phyloP scores from a whole-genome alignment of 305 asterid species.

The Ruellia speciosa region DNA sequence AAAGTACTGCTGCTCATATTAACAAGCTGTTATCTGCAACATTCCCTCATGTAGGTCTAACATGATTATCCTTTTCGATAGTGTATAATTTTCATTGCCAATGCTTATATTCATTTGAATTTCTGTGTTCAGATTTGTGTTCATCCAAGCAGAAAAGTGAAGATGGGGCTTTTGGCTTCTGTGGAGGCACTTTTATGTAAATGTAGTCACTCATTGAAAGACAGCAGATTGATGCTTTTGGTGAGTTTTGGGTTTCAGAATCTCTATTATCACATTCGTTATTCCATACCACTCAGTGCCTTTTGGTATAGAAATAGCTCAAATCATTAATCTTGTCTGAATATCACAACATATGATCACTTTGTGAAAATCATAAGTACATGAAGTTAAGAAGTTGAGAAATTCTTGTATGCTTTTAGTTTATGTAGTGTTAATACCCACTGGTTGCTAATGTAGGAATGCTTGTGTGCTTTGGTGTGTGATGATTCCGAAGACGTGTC shows the following conservation, averaged over 20 bases:
- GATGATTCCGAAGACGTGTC: conserved; percentile 80
- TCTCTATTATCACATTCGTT: conserved; percentile 16
- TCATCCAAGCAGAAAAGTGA: conserved; percentile 75
- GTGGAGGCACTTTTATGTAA: conserved; percentile 50
- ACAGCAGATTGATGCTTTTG: conserved; percentile 83
- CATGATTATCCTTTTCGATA: conserved; percentile 19
- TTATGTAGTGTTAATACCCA: conserved; percentile 14
- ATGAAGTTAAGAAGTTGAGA: conserved; percentile 16
- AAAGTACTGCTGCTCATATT: conserved; percentile 53
- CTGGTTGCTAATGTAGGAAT: conserved; percentile 58
- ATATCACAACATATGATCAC: conserved; percentile 10
- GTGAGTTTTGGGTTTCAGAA: conserved; percentile 48
- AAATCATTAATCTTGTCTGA: background rate
- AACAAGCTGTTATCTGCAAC: conserved; percentile 73
- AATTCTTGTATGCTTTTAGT: conserved; percentile 16
- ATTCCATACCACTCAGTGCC: background rate
- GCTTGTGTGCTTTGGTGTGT: conserved; percentile 63
- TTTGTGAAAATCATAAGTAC: conserved; percentile 11
- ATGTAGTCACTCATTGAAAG: conserved; percentile 58
- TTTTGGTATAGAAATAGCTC: background rate
- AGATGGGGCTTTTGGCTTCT: conserved; percentile 60
- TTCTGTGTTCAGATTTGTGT: conserved; percentile 53
- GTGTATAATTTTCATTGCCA: conserved; percentile 12
- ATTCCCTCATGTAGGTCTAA: conserved; percentile 68
- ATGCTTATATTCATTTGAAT: conserved; percentile 10